phyloP scores from a whole-genome alignment of 2,329 filamentous ascomycete genomes.

The Chalara sp. region DNA sequence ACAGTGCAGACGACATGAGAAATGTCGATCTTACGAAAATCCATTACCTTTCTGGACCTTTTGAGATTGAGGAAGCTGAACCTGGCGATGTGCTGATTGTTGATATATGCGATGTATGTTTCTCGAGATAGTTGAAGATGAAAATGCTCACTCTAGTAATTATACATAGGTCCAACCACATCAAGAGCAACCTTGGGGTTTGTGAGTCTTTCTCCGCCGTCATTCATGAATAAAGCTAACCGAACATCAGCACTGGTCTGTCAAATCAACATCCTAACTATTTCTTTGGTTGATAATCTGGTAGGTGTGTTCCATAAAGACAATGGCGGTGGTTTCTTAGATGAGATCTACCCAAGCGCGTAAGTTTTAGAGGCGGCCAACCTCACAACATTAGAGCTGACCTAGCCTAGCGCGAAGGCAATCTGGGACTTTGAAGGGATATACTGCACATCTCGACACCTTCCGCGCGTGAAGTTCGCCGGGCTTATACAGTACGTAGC shows the following conservation, averaged over 20 bases:
- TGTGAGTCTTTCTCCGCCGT: not conserved
- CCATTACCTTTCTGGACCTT: slow-evolving; percentile 86
- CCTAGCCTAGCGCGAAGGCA: slow-evolving; percentile 47
- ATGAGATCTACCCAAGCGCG: slow-evolving; percentile 81
- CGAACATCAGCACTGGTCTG: too few species aligned
- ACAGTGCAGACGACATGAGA: slow-evolving; percentile 80
- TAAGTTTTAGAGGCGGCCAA: slow-evolving; percentile 33
- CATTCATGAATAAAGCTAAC: too few species aligned
- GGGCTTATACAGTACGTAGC: slow-evolving; percentile 64
- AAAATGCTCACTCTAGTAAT: not conserved
- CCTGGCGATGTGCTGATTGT: slow-evolving; percentile 75
- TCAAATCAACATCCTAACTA: too few species aligned
- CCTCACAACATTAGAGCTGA: too few species aligned
- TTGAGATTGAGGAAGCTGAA: slow-evolving; percentile 76
- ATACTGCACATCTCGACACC: slow-evolving; percentile 78
- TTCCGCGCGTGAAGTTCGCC: slow-evolving; percentile 79
- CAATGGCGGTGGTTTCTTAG: slow-evolving; percentile 84
- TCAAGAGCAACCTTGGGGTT: slow-evolving; percentile 68
- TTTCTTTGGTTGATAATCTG: not conserved
- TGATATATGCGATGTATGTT: slow-evolving; percentile 60
- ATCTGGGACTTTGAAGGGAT: slow-evolving; percentile 76
- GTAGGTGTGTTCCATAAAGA: slow-evolving; percentile 54
- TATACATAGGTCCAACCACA: slow-evolving; percentile 64
- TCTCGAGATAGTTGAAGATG: not conserved
- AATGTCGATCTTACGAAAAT: slow-evolving; percentile 78